These are phyloP conservation scores for Paracorniculantispora psalliotae DNA, from an alignment of 2,329 filamentous ascomycete species.

Conservation along the genomic window DNA sequence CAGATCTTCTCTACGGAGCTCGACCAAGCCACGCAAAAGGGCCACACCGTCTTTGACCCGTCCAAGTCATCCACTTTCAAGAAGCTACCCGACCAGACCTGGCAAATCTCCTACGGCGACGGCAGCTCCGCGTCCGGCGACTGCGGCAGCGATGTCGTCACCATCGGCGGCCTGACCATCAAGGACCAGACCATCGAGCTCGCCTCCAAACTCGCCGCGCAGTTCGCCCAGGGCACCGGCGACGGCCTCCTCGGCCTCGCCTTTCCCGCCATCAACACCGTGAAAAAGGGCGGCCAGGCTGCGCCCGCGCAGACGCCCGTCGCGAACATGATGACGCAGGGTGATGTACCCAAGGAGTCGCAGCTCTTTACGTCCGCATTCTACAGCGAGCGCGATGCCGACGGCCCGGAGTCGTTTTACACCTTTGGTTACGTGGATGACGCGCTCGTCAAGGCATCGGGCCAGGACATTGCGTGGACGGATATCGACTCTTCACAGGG, in stretches of 20 bases:
- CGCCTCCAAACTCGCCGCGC: slow-evolving; percentile 35
- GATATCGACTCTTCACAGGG: slow-evolving; percentile 58
- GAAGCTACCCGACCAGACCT: slow-evolving; percentile 31
- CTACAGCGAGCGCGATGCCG: slow-evolving; percentile 37
- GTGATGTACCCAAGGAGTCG: slow-evolving; percentile 15
- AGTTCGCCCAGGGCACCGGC: slow-evolving; percentile 43
- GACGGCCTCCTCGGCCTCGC: slow-evolving; percentile 25
- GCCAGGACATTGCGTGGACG: slow-evolving; percentile 50
- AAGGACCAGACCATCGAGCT: slow-evolving; percentile 38
- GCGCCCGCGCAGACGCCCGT: slow-evolving; percentile 39
- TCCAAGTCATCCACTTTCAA: slow-evolving; percentile 33
- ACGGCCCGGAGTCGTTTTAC: slow-evolving; percentile 37
- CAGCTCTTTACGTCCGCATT: slow-evolving; percentile 65
- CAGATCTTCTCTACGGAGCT: slow-evolving; percentile 26
- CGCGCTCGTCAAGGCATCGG: slow-evolving; percentile 54
- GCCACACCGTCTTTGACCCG: slow-evolving; percentile 36
- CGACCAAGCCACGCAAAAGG: slow-evolving; percentile 21
- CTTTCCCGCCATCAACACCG: slow-evolving; percentile 39
- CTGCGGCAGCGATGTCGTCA: slow-evolving; percentile 40
- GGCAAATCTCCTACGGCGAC: slow-evolving; percentile 42
- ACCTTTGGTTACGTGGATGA: slow-evolving; percentile 68
- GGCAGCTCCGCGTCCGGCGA: slow-evolving; percentile 39
- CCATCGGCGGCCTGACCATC: slow-evolving; percentile 38
- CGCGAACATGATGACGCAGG: slow-evolving; percentile 24
- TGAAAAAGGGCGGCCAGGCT: slow-evolving; percentile 24